Conservation (phyloP, 2,329 filamentous ascomycete genomes). For the Metarhizium brunneum region DNA sequence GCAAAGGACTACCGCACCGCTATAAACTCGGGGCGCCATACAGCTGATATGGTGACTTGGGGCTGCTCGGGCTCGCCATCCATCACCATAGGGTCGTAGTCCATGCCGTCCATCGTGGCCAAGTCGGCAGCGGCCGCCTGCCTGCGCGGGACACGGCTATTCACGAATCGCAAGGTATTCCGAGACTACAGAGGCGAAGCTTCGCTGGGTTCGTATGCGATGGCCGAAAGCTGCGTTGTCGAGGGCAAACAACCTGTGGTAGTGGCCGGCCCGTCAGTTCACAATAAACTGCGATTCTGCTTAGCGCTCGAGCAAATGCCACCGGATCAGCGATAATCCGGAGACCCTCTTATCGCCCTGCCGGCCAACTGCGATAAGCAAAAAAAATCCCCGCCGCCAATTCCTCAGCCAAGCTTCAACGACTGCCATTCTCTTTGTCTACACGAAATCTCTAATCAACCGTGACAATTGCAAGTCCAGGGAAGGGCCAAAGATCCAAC, state of each 20-base stretch:
- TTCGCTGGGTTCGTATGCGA: not conserved
- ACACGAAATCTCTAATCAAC: too few species aligned
- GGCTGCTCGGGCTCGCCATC: conserved; percentile 48
- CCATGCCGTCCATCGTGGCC: conserved; percentile 37
- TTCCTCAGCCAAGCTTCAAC: not conserved
- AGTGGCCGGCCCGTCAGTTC: too few species aligned
- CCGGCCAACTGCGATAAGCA: conserved; percentile 16
- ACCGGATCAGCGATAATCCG: conserved; percentile 22
- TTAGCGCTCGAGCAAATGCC: not conserved
- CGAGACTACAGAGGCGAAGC: not conserved
- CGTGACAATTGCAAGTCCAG: too few species aligned
- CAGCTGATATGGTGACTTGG: conserved; percentile 51
- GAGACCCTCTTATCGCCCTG: conserved; percentile 16
- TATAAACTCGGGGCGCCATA: conserved; percentile 21
- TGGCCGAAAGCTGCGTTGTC: not conserved
- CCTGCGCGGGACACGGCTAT: not conserved
- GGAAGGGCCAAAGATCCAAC: too few species aligned
- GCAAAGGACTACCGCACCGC: conserved; percentile 1
- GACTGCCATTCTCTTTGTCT: too few species aligned
- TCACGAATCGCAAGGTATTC: not conserved
- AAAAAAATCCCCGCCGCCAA: conserved; percentile 14
- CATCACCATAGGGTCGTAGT: conserved; percentile 52
- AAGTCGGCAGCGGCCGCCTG: conserved; percentile 1
- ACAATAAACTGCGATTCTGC: not conserved
- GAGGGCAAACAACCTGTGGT: not conserved